phyloP scores from a whole-genome alignment of 495 filamentous ascomycete species.

The Daldinia bambusicola region DNA sequence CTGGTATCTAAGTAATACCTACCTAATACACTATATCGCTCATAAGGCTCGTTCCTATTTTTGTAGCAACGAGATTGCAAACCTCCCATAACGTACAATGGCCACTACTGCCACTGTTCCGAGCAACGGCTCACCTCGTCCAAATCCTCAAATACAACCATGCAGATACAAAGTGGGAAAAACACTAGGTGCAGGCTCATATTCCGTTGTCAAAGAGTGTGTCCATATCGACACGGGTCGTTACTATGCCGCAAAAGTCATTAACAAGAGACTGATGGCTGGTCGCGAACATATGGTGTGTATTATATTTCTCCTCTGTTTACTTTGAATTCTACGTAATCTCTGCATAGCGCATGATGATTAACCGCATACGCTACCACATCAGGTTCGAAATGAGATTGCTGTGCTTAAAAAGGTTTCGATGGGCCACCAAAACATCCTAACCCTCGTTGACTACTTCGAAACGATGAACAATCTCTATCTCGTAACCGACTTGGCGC shows the following conservation, averaged over 20 bases:
- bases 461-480: constrained; percentile 99
- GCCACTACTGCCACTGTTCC: constrained; percentile 44
- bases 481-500: constrained; percentile 94
- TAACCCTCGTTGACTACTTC: constrained; percentile 98
- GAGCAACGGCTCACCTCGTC: constrained; percentile 45
- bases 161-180: constrained; percentile 97
- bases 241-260: constrained; percentile 99
- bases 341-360: constrained; percentile 7
- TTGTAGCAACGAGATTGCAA: neutral
- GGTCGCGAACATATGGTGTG: constrained; percentile 97
- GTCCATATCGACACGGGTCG: constrained; percentile 97
- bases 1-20: no score
- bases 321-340: neutral
- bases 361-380: constrained; percentile 24
- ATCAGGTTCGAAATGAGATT: constrained; percentile 95
- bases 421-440: constrained; percentile 97
- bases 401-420: constrained; percentile 95
- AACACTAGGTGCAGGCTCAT: constrained; percentile 93
- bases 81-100: constrained; percentile 43
- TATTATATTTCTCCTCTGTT: constrained; percentile 1
- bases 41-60: neutral
- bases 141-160: constrained; percentile 61
- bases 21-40: neutral
- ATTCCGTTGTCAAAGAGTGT: constrained; percentile 99
- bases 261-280: constrained; percentile 98